Conservation (phyloP, 2,329 filamentous ascomycete species). For the Colletotrichum sp. region DNA sequence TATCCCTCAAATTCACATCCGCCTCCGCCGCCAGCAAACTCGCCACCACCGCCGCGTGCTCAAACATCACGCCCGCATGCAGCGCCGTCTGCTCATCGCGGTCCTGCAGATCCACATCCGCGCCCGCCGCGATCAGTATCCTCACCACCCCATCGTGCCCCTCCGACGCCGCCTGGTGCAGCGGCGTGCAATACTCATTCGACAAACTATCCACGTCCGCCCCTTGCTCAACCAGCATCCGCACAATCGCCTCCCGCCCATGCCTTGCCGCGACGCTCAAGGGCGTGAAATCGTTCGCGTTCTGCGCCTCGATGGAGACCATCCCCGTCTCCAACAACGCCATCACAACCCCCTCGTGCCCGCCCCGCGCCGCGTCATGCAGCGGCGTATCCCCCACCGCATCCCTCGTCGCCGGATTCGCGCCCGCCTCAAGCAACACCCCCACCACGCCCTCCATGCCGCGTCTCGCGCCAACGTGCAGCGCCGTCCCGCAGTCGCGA, state of each 20-base stretch:
- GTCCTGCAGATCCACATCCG: conserved; percentile 22
- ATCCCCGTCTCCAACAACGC: conserved; percentile 19
- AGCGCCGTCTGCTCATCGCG: conserved; percentile 22
- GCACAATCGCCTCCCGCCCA: conserved; percentile 22
- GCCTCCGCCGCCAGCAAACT: conserved; percentile 15
- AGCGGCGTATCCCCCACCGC: conserved; percentile 23
- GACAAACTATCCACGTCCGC: conserved; percentile 21
- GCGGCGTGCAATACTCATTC: conserved; percentile 20
- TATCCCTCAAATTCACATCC: conserved; percentile 13
- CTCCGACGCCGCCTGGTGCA: conserved; percentile 24
- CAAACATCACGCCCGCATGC: conserved; percentile 22
- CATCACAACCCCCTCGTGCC: conserved; percentile 15
- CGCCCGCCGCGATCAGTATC: conserved; percentile 20
- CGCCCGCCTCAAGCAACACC: conserved; percentile 6
- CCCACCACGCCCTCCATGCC: conserved; percentile 1
- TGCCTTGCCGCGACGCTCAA: conserved; percentile 20
- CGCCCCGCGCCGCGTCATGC: conserved; percentile 17
- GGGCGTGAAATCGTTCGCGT: conserved; percentile 20
- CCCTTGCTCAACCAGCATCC: conserved; percentile 22
- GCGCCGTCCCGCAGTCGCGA: conserved; percentile 15
- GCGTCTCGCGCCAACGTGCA: conserved; percentile 14
- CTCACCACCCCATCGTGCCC: conserved; percentile 20
- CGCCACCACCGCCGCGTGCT: conserved; percentile 22
- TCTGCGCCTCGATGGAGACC: conserved; percentile 21
- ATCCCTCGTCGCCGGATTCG: conserved; percentile 22